A percentile compares a stretch with the other conserved stretches of the same genome.
phyloP scores from a whole-genome alignment of 129 eudicot species.

The Artemisia tridentata region DNA sequence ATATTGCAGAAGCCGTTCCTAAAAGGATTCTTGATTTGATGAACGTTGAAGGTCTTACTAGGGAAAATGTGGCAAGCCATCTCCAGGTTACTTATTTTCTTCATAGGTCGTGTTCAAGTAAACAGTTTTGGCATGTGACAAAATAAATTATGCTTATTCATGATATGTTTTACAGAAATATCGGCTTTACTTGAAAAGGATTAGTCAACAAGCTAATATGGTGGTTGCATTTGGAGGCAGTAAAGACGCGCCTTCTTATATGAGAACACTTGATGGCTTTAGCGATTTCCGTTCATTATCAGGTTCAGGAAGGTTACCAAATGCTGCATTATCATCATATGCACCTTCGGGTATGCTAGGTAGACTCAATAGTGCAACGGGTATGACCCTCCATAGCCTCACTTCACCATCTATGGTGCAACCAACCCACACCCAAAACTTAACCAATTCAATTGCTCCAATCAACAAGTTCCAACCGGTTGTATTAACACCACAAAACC shows the following conservation, averaged over 20 bases:
- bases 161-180: conserved; percentile 59
- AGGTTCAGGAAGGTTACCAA: conserved; percentile 49
- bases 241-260: conserved; percentile 57
- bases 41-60: conserved; percentile 91
- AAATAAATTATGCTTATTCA: conserved; percentile 17
- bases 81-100: conserved; percentile 57
- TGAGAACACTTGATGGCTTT: conserved; percentile 66
- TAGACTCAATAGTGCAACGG: conserved; percentile 67
- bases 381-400: conserved; percentile 61
- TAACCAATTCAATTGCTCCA: conserved; percentile 35
- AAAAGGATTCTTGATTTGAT: conserved; percentile 96
- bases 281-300: conserved; percentile 60
- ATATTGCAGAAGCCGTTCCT: conserved; percentile 84
- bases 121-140: no score
- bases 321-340: conserved; percentile 41
- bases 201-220: conserved; percentile 87
- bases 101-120: neutral
- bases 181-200: conserved; percentile 76
- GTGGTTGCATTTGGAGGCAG: conserved; percentile 71
- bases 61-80: conserved; percentile 99
- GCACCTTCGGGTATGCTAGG: conserved; percentile 59
- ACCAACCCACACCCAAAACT: conserved; percentile 51
- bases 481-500: conserved; percentile 35
- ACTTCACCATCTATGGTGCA: conserved; percentile 51
- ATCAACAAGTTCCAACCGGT: conserved; percentile 53